Evolutionary conservation across 495 filamentous ascomycete species (phyloP).

Genomic region (Jackrogersella multiformis): DNA sequence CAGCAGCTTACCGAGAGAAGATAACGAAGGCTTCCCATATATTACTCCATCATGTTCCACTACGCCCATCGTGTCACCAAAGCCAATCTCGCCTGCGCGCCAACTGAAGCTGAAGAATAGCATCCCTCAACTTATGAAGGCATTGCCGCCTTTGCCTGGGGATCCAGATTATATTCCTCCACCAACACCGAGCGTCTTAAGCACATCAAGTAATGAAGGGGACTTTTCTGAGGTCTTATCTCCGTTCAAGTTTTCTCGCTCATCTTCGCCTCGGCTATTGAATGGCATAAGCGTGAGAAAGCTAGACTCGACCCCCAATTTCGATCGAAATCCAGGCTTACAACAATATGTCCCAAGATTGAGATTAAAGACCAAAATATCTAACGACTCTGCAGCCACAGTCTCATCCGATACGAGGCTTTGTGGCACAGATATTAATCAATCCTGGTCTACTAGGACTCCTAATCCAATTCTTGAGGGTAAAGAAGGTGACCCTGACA

Average conservation of each 20-base stretch:
- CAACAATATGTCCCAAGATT: conserved; percentile 45
- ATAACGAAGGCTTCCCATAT: conserved; percentile 42
- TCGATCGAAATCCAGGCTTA: background rate
- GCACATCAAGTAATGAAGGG: conserved; percentile 29
- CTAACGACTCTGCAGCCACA: conserved; percentile 30
- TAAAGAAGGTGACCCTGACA: background rate
- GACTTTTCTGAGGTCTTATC: conserved; percentile 41
- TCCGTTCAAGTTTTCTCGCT: conserved; percentile 32
- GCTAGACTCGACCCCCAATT: background rate
- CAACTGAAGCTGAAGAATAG: conserved; percentile 60
- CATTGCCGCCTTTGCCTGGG: conserved; percentile 55
- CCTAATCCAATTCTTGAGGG: conserved; percentile 8
- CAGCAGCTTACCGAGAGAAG: conserved; percentile 38
- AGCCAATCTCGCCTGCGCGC: conserved; percentile 57
- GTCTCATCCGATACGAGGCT: conserved; percentile 3
- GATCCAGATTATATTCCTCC: conserved; percentile 37
- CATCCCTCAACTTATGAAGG: conserved; percentile 61
- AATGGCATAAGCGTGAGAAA: background rate
- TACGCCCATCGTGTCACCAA: conserved; percentile 52
- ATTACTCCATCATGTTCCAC: conserved; percentile 43
- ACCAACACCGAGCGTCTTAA: conserved; percentile 32
- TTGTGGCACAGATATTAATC: background rate
- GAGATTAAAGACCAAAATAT: conserved; percentile 46
- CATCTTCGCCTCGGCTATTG: conserved; percentile 6
- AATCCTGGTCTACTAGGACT: background rate